These are phyloP conservation scores for Epichloe gansuensis DNA, from an alignment of 2,329 filamentous ascomycete genomes.

Conservation along the genomic window DNA sequence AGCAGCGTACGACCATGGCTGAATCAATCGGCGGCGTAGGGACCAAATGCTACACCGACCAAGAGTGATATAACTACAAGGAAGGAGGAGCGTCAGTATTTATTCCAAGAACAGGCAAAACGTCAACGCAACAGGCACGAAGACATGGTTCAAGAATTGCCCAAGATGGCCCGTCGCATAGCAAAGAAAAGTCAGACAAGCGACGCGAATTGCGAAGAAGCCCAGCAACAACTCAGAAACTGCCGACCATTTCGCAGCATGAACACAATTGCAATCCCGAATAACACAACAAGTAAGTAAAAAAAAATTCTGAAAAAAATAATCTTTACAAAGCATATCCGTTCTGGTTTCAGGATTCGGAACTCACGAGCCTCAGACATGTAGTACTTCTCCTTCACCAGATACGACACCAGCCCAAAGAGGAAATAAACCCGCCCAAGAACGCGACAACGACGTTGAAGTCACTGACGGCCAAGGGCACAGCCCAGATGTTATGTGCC, in stretches of 20 bases:
- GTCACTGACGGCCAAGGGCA: slow-evolving; percentile 48
- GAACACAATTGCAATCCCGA: no score
- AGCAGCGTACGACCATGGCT: slow-evolving; percentile 61
- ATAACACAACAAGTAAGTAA: no score
- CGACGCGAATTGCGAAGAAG: no score
- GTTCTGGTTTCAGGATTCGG: not conserved
- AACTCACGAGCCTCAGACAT: slow-evolving; percentile 75
- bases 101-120: no score
- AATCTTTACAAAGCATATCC: not conserved
- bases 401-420: slow-evolving; percentile 83
- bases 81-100: not conserved
- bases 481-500: slow-evolving; percentile 18
- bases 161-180: no score
- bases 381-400: slow-evolving; percentile 83
- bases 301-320: no score
- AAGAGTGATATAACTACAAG: slow-evolving; percentile 62
- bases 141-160: no score
- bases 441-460: slow-evolving; percentile 79
- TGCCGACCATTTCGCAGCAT: no score
- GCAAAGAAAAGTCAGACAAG: no score
- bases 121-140: no score
- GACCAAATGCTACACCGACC: slow-evolving; percentile 67
- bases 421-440: slow-evolving; percentile 79
- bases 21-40: slow-evolving; percentile 66
- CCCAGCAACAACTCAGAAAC: no score